Conservation (phyloP, 257 asterid genomes). For the Phtheirospermum japonicum region DNA sequence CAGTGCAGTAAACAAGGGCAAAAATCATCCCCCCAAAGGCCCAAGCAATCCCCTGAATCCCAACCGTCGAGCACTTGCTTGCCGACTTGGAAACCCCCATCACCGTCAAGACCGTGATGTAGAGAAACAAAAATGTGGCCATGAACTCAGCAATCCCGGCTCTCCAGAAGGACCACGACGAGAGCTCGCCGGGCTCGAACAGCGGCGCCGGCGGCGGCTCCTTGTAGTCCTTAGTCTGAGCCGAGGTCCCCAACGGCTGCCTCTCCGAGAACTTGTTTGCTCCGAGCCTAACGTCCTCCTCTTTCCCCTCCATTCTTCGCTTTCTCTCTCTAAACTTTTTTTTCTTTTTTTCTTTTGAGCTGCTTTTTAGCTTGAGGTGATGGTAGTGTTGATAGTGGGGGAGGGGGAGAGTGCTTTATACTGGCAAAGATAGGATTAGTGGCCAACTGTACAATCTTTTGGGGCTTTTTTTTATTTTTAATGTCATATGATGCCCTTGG, state of each 20-base stretch:
- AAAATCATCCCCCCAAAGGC: slow-evolving; percentile 89
- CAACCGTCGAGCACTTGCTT: slow-evolving; percentile 61
- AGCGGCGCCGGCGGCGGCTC: slow-evolving; percentile 75
- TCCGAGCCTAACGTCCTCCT: slow-evolving; percentile 74
- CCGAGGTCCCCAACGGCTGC: slow-evolving; percentile 80
- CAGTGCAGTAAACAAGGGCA: slow-evolving; percentile 83
- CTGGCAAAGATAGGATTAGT: slow-evolving; percentile 19
- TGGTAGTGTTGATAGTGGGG: slow-evolving; percentile 14
- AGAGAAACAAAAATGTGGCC: slow-evolving; percentile 74
- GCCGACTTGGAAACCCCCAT: slow-evolving; percentile 57
- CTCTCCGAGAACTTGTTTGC: slow-evolving; percentile 62
- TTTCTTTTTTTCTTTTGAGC: slow-evolving; percentile 9
- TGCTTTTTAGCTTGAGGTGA: slow-evolving; percentile 2
- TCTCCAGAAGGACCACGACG: slow-evolving; percentile 82
- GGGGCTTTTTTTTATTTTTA: background rate
- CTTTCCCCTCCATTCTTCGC: slow-evolving; percentile 63
- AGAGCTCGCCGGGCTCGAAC: slow-evolving; percentile 69
- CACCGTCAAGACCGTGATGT: slow-evolving; percentile 66
- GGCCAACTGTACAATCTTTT: slow-evolving; percentile 5
- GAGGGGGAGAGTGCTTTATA: slow-evolving; percentile 27
- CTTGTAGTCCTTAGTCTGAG: slow-evolving; percentile 78
- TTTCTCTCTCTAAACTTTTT: slow-evolving; percentile 2
- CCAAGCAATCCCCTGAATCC: slow-evolving; percentile 86
- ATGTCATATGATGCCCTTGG: slow-evolving; percentile 25
- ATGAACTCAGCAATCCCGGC: slow-evolving; percentile 80